phyloP scores from a whole-genome alignment of 2,329 filamentous ascomycete genomes.

The Aspergillus ochraceus region DNA sequence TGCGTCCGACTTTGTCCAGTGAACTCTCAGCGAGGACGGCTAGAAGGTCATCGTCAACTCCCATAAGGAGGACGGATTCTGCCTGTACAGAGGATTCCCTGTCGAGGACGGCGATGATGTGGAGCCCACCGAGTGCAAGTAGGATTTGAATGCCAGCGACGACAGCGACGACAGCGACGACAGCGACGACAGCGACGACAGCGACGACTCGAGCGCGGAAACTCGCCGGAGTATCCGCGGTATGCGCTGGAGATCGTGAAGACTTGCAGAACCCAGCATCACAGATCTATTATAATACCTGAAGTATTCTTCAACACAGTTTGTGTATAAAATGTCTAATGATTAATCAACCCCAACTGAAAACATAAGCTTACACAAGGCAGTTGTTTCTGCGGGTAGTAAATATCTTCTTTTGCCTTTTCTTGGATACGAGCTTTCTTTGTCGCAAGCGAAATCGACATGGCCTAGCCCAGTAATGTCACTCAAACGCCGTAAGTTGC shows the following conservation, averaged over 20 bases:
- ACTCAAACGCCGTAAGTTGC: constrained; percentile 24
- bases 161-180: background rate
- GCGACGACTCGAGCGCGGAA: too few relatives aligned
- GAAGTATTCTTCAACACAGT: too few relatives aligned
- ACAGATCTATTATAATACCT: too few relatives aligned
- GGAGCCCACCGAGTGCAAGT: background rate
- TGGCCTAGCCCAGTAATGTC: background rate
- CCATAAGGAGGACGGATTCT: constrained; percentile 29
- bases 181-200: background rate
- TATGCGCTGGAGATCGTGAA: too few relatives aligned
- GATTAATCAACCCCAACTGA: too few relatives aligned
- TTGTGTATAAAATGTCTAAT: too few relatives aligned
- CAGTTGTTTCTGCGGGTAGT: too few relatives aligned
- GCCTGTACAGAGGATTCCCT: constrained; percentile 1
- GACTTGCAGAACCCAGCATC: too few relatives aligned
- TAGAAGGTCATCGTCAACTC: constrained; percentile 41
- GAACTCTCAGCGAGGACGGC: constrained; percentile 36
- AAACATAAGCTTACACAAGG: too few relatives aligned
- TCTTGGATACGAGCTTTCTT: background rate
- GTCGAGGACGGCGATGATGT: background rate
- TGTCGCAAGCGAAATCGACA: background rate
- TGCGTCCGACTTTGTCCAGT: constrained; percentile 41
- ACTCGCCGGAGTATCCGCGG: too few relatives aligned
- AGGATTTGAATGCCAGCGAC: background rate
- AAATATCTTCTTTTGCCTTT: too few relatives aligned